Evolutionary conservation across 192 early-diverging fungal species (phyloP).

Genomic region (Umbelopsis ramanniana): DNA sequence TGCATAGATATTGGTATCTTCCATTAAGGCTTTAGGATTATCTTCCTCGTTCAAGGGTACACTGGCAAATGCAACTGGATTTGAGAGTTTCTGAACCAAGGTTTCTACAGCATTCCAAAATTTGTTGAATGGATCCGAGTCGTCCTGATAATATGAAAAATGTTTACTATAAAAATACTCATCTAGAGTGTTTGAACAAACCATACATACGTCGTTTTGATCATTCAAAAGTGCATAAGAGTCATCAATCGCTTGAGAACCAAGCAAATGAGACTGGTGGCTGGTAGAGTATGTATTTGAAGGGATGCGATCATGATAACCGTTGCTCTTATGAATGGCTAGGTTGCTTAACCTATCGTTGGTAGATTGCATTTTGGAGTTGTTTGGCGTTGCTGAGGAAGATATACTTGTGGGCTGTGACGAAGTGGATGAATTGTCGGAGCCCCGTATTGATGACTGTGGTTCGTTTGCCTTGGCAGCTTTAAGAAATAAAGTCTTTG

Average conservation of each 20-base stretch:
- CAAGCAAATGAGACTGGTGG: background rate
- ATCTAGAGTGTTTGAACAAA: background rate
- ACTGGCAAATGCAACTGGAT: slow-evolving; percentile 66
- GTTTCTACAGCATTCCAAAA: slow-evolving; percentile 81
- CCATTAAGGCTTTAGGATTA: slow-evolving; percentile 25
- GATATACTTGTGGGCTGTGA: background rate
- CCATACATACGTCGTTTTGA: slow-evolving; percentile 5
- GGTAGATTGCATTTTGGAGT: background rate
- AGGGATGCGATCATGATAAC: background rate
- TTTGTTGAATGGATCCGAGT: slow-evolving; percentile 84
- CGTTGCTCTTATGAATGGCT: background rate
- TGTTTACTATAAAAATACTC: background rate
- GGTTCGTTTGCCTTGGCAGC: background rate
- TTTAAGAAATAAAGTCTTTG: slow-evolving; percentile 63
- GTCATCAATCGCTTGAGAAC: slow-evolving; percentile 30
- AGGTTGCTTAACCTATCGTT: background rate
- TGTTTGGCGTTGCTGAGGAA: background rate
- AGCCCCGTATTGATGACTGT: slow-evolving; percentile 4
- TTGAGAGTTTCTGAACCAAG: slow-evolving; percentile 72
- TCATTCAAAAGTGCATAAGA: slow-evolving; percentile 36
- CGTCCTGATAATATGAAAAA: slow-evolving; percentile 44
- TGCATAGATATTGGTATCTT: background rate
- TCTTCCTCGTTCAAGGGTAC: slow-evolving; percentile 55
- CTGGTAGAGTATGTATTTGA: background rate
- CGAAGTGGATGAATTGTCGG: no score